Evolutionary conservation across 2,329 filamentous ascomycete species (phyloP).

Genomic region (Cytospora mali): DNA sequence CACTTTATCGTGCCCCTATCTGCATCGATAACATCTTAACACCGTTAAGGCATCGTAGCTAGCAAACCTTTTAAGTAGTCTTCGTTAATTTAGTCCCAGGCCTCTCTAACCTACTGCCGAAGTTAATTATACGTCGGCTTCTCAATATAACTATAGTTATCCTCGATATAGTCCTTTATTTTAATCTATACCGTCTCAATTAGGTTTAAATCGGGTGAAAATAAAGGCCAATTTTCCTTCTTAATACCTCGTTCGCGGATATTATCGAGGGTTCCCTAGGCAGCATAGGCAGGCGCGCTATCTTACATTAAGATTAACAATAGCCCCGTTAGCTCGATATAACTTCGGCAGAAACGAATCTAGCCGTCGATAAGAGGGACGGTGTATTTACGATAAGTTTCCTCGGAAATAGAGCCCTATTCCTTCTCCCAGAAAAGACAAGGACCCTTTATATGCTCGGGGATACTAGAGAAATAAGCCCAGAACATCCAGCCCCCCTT

Average conservation of each 20-base stretch:
- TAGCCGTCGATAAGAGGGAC: background rate
- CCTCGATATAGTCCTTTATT: background rate
- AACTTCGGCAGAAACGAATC: background rate
- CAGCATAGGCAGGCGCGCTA: background rate
- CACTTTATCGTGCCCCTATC: background rate
- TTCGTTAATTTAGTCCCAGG: background rate
- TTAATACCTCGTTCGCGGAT: background rate
- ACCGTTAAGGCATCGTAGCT: background rate
- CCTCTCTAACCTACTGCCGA: background rate
- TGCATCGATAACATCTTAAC: background rate
- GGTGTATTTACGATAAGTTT: background rate
- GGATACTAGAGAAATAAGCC: background rate
- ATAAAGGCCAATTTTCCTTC: background rate
- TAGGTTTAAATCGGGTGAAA: background rate
- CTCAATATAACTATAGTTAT: background rate
- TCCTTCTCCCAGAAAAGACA: background rate
- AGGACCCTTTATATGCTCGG: background rate
- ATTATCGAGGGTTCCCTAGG: background rate
- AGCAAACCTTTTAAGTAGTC: background rate
- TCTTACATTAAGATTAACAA: background rate
- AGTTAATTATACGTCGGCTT: background rate
- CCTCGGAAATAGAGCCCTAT: background rate
- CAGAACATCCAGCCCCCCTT: background rate
- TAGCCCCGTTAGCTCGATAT: background rate
- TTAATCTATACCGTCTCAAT: background rate